Base-by-base conservation (phyloP, 192 early-diverging fungal species). In the Phycomyces blakesleeanus region DNA sequence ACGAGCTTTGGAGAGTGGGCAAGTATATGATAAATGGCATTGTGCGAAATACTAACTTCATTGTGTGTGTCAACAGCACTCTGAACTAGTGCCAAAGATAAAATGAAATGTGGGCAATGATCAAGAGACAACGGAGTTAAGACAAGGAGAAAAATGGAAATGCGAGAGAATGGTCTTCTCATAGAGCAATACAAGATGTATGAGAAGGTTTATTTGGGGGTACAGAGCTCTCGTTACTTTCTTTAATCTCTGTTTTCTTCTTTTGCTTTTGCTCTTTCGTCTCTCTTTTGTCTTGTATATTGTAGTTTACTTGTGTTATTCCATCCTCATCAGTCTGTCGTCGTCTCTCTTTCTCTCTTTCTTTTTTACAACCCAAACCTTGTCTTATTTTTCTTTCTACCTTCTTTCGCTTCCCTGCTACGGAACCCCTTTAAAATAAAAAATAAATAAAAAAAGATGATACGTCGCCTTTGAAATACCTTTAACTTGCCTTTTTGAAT, bases 1-100 rank as follows among this genome's bases (percentile, higher is more conserved):
- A 44, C 79, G 86, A 63, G 92, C 96, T 29, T 66, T 92, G 57
- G 67, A 69, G 26, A 55, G 67, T 68, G 29, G 75, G 73, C 75
- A 60, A 51, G 68, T 63, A 18, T 27, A 26, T 4, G 21, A 1
- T 2, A 24, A 27, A 18, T 55, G 24, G 25, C 21, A 22, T 3
- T 55, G 53, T 55, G 25, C 25, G 3, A 24, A 20, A 38, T 16
- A 47, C 59, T 61, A 24, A 61, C 38, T 12, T 25, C 40, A 14
- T n/a, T n/a, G n/a, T n/a, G n/a, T n/a, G n/a, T n/a, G 5, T 44
- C 37, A 18, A 50, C 40, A 59, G 57, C 15, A 15, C 57, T 41
- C 41, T 59, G 40, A 59, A 44, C 20, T 22, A 41, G 20, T 47
- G 40, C 40, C 37, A 37, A 59, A 25, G 24, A 41, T 41, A 59